Percentiles rank a stretch among this genome's conserved stretches.
These are phyloP conservation scores for Cyclocybe cylindracea DNA, from an alignment of 768 basidiomycete genomes.

Conservation along the genomic window DNA sequence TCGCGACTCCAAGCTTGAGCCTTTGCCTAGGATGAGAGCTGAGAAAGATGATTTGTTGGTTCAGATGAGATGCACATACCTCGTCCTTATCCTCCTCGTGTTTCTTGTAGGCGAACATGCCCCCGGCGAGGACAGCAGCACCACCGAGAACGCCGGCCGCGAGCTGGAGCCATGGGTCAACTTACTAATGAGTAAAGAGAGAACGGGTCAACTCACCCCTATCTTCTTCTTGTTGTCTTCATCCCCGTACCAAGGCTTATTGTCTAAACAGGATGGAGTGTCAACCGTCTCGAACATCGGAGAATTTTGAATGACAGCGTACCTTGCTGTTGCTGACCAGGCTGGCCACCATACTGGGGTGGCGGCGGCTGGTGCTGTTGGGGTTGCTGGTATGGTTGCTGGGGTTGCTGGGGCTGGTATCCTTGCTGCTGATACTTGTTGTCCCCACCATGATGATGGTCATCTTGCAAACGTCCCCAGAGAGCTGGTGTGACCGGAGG, in stretches of 20 bases:
- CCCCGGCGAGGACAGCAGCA: slow-evolving; percentile 50
- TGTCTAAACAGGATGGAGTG: background rate
- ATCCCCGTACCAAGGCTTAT: slow-evolving; percentile 23
- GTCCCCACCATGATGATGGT: slow-evolving; percentile 9
- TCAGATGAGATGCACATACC: slow-evolving; percentile 30
- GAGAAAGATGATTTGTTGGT: background rate
- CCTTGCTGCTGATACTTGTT: slow-evolving; percentile 25
- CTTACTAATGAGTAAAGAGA: background rate
- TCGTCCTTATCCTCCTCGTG: slow-evolving; percentile 61
- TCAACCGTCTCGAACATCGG: slow-evolving; percentile 4
- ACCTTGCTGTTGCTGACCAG: slow-evolving; percentile 17
- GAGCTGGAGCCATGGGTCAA: slow-evolving; percentile 40
- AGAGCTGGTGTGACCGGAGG: slow-evolving; percentile 63
- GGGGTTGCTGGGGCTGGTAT: slow-evolving; percentile 25
- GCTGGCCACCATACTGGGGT: slow-evolving; percentile 14
- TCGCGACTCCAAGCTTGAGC: slow-evolving; percentile 48
- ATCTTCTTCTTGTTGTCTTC: slow-evolving; percentile 59
- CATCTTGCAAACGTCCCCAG: slow-evolving; percentile 56
- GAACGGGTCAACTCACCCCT: slow-evolving; percentile 38
- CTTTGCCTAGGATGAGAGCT: slow-evolving; percentile 39
- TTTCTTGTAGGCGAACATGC: slow-evolving; percentile 50
- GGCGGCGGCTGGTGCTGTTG: slow-evolving; percentile 22
- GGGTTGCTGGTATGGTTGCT: slow-evolving; percentile 26
- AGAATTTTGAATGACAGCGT: slow-evolving; percentile 3
- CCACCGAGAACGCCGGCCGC: slow-evolving; percentile 66